phyloP scores from a whole-genome alignment of 495 filamentous ascomycete genomes.

The Podospora didyma region DNA sequence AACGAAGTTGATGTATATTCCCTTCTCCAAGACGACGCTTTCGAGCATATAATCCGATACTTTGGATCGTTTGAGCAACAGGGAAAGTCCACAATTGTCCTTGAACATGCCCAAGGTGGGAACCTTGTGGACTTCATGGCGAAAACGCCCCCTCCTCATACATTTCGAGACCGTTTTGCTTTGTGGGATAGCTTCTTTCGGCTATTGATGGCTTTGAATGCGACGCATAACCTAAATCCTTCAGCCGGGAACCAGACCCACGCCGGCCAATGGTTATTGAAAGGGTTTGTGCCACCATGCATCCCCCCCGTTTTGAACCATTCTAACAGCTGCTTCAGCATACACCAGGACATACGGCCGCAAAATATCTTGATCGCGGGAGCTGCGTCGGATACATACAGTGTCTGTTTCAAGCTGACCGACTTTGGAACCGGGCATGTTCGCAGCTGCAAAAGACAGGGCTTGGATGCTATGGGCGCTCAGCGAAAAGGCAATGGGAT shows the following conservation, averaged over 20 bases:
- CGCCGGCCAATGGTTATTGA: background rate
- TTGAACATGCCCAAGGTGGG: slow-evolving; percentile 1
- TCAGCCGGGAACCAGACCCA: background rate
- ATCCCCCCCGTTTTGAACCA: background rate
- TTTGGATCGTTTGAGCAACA: slow-evolving; percentile 4
- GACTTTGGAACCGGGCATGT: slow-evolving; percentile 7
- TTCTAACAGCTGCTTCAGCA: background rate
- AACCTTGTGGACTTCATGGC: background rate
- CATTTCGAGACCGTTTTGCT: background rate
- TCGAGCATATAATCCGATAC: slow-evolving; percentile 2
- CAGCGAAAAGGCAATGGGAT: slow-evolving; percentile 2
- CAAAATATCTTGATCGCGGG: slow-evolving; percentile 1
- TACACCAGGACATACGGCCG: slow-evolving; percentile 6
- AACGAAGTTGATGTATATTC: slow-evolving; percentile 4
- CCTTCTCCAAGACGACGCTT: background rate
- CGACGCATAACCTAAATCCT: background rate
- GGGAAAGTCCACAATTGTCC: slow-evolving; percentile 1
- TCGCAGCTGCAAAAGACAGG: background rate
- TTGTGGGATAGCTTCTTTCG: slow-evolving; percentile 2
- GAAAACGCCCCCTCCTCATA: background rate
- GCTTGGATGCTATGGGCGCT: slow-evolving; percentile 2
- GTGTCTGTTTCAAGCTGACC: background rate
- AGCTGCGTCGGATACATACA: background rate
- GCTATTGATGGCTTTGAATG: background rate
- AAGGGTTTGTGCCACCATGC: background rate